Evolutionary conservation across 2,329 filamentous ascomycete genomes (phyloP).

Genomic region (Epichloe elymi): DNA sequence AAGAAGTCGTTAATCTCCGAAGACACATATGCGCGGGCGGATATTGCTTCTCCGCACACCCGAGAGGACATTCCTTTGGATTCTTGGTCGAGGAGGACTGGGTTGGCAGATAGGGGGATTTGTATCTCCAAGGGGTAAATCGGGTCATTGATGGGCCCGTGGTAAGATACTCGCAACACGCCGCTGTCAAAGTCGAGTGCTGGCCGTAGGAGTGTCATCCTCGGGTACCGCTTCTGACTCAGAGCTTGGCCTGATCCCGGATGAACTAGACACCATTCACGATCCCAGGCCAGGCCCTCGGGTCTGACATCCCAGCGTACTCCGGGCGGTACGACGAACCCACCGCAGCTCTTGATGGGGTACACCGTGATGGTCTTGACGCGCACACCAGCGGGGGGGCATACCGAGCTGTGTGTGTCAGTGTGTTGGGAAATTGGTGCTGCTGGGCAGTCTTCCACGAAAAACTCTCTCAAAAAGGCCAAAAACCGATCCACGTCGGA

Average conservation of each 20-base stretch:
- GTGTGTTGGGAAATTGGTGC: background rate
- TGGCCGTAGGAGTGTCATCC: slow-evolving; percentile 75
- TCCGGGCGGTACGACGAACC: slow-evolving; percentile 53
- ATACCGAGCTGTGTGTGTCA: background rate
- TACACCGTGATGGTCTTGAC: slow-evolving; percentile 64
- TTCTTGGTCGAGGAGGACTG: slow-evolving; percentile 36
- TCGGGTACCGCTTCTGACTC: slow-evolving; percentile 77
- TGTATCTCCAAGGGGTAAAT: slow-evolving; percentile 20
- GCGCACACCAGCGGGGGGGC: slow-evolving; percentile 8
- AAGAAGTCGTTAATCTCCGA: slow-evolving; percentile 62
- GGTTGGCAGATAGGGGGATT: slow-evolving; percentile 52
- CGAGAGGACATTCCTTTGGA: slow-evolving; percentile 39
- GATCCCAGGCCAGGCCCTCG: slow-evolving; percentile 85
- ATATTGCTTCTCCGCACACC: slow-evolving; percentile 73
- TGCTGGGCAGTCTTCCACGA: slow-evolving; percentile 17
- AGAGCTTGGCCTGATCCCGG: slow-evolving; percentile 71
- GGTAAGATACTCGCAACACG: slow-evolving; percentile 47
- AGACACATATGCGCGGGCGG: slow-evolving; percentile 57
- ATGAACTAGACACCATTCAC: slow-evolving; percentile 92
- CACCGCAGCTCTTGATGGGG: slow-evolving; percentile 88
- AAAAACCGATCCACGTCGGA: slow-evolving; percentile 62
- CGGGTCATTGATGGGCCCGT: slow-evolving; percentile 16
- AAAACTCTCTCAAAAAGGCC: slow-evolving; percentile 60
- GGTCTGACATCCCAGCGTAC: slow-evolving; percentile 61
- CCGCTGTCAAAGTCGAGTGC: slow-evolving; percentile 56